phyloP scores from a whole-genome alignment of 1,284 basidiomycete genomes.

The Ganoderma lucidum region DNA sequence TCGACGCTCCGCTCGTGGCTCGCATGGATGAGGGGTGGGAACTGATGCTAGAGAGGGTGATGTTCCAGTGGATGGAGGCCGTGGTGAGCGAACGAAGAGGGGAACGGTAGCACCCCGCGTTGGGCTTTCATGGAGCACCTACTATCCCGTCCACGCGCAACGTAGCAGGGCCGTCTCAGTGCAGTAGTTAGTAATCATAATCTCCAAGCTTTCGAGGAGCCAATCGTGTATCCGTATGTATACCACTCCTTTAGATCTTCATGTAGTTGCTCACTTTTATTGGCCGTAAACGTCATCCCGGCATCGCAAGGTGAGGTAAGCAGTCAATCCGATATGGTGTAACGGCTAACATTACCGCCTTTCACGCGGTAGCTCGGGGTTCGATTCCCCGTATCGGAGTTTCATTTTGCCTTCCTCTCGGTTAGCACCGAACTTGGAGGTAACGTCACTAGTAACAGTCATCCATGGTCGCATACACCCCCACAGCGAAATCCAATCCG shows the following conservation, averaged over 20 bases:
- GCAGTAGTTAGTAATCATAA: neutral
- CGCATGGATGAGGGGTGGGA: constrained; percentile 83
- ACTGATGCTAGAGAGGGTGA: constrained; percentile 70
- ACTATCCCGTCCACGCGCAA: neutral
- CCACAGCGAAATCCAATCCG: too few species aligned
- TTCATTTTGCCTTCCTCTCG: neutral
- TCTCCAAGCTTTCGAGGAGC: too few species aligned
- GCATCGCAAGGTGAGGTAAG: too few species aligned
- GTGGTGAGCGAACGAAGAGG: constrained; percentile 73
- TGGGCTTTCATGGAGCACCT: neutral
- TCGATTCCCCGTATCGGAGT: constrained; percentile 74
- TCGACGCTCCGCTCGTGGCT: constrained; percentile 80
- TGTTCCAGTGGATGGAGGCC: constrained; percentile 72
- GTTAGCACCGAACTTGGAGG: too few species aligned
- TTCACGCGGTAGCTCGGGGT: constrained; percentile 75
- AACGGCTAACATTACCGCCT: constrained; percentile 38
- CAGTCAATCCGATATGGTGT: constrained; percentile 32
- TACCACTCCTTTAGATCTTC: neutral
- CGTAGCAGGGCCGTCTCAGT: neutral
- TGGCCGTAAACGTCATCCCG: too few species aligned
- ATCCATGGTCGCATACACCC: too few species aligned
- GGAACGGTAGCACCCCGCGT: constrained; percentile 38
- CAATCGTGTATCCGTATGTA: neutral
- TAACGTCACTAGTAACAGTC: too few species aligned
- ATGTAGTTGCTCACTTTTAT: too few species aligned